Evolutionary conservation across 257 asterid species (phyloP), one percentile per base, ranked within the genome.

Genomic region (Przewalskia tangutica): DNA sequence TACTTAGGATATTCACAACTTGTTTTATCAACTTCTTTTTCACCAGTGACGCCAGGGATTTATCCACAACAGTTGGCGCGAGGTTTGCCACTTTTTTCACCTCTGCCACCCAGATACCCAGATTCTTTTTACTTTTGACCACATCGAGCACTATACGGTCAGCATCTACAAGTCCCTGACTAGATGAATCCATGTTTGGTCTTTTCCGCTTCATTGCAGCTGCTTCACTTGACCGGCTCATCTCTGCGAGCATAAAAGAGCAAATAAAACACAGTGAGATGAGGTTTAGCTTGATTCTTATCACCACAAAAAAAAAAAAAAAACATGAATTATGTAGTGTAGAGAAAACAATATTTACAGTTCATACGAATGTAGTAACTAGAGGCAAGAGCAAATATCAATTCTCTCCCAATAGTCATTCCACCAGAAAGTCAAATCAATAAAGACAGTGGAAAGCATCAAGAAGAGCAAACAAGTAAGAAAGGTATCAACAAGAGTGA

Each of bases 191-290:
- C 13, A 86, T 3, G 40, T 83, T 92, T 46, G 89, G 87, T 81
- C 93, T 89, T 87, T 83, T 88, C 84, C 93, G 85, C 89, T 92
- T 91, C 59, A 60, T 60, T 58, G 85, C 3, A 3, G 84, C 5
- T 46, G 51, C 63, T 42, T 4, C 82, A 17, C 54, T 27, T 36
- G 87, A 40, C 3, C 84, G 90, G 55, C 63, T 84, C 89, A 85
- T 85, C 71, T 44, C 90, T 85, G 71, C 36, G 77, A 48, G 9
- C 11, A 70, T 18, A 18, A n/a, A 70, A 18, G 77, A 68, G 38
- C 11, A 70, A 44, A 70, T 11, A 9, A 70, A 44, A 4, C 64
- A 58, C 12, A n/a, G 5, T 7, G 18, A 27, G 36, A 68, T 42
- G 55, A 68, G 14, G 8, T 68, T 68, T 68, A 20, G 2, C 6